Evolutionary conservation across 805 yeast genomes (phyloP).

Genomic region (Yamadazyma olivae): DNA sequence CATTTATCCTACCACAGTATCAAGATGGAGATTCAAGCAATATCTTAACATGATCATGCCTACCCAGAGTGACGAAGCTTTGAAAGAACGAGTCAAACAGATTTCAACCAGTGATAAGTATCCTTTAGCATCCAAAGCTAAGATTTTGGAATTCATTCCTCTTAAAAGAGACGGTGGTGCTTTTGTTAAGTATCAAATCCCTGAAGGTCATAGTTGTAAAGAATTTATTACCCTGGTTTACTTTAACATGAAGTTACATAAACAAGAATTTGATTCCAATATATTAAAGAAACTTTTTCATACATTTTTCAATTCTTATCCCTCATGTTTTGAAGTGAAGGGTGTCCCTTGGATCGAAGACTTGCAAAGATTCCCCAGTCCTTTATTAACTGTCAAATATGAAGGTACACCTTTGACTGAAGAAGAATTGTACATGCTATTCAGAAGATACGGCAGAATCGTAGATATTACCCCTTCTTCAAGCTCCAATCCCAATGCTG

Average conservation of each 20-base stretch:
- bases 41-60: constrained; percentile 17
- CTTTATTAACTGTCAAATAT: constrained; percentile 60
- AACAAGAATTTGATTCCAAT: constrained; percentile 9
- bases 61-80: constrained; percentile 14
- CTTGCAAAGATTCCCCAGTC: constrained; percentile 70
- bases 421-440: constrained; percentile 74
- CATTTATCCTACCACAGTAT: constrained; percentile 27
- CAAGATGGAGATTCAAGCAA: constrained; percentile 21
- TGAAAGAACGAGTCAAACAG: constrained; percentile 16
- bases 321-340: constrained; percentile 67
- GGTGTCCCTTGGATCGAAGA: constrained; percentile 98
- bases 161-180: constrained; percentile 90
- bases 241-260: constrained; percentile 35
- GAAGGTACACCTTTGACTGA: constrained; percentile 77
- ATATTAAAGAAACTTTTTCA: constrained; percentile 9
- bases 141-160: constrained; percentile 61
- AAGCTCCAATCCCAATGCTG: constrained; percentile 40
- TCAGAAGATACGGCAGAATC: constrained; percentile 86
- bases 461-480: constrained; percentile 60
- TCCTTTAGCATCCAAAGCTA: constrained; percentile 31
- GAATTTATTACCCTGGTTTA: constrained; percentile 54
- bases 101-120: constrained; percentile 11
- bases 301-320: constrained; percentile 25
- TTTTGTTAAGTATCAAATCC: constrained; percentile 72
- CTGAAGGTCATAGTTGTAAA: constrained; percentile 45